Base-by-base conservation (phyloP, 495 filamentous ascomycete genomes). In the Sabuloglossum arenarium region DNA sequence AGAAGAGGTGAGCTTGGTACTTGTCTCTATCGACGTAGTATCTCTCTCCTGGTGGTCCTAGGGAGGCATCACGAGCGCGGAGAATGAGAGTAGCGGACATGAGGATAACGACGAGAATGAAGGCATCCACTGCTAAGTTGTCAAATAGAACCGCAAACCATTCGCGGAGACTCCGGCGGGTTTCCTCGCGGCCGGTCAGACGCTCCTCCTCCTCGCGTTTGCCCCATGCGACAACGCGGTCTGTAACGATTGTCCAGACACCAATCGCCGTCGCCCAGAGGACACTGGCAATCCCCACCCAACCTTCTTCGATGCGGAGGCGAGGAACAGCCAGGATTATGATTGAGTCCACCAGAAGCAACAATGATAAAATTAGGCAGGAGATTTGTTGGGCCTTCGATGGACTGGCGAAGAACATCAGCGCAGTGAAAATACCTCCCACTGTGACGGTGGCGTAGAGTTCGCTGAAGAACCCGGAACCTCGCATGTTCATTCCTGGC, bases 201-300 rank as follows among this genome's bases (percentile, higher is more conserved):
- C 91, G 77, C 62, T 93, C 82, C 67, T 98, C 91, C 63, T 98
- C 91, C 59, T 94, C 85, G 0, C 70, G 71, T 66, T 96, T 96
- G 25, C 90, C 91, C 80, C 87, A 93, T 53, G 81, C 74, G 14
- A 98, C 91, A 8, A 84, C 73, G n/a, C 82, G 71, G 64, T 81
- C 81, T 54, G 74, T 74, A 8, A 75, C 54, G 53, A 82, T 69
- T 58, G 74, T 79, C 74, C 80, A 88, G 46, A 75, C 57, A 25
- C 75, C 70, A 28, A 88, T 80, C 27, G 81, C 45, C 9, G 73
- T 71, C 37, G 80, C 79, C 86, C 88, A 95, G 42, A 87, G 66
- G 2, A 91, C 82, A 24, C 83, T 86, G 6, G 77, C 85, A 55
- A 91, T 85, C 6, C 91, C 91, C 4, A 88, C 84, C 84, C 86